Conservation (phyloP, 108 stramenopile genomes). For the Pseudonitzschia pungens region DNA sequence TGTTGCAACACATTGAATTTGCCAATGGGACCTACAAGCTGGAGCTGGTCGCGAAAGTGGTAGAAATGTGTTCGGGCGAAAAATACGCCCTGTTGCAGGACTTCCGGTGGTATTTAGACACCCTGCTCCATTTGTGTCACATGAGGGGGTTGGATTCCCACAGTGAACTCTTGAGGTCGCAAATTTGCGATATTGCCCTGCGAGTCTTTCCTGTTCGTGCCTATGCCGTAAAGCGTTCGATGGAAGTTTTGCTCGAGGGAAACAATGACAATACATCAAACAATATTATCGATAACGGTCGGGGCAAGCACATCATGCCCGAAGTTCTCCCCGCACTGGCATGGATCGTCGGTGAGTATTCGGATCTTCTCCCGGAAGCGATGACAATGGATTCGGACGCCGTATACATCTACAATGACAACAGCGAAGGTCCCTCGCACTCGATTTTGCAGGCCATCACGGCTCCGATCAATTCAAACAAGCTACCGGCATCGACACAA, state of each 20-base stretch:
- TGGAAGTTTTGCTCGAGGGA: slow-evolving; percentile 66
- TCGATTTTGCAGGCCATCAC: slow-evolving; percentile 68
- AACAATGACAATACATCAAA: slow-evolving; percentile 25
- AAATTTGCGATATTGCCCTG: slow-evolving; percentile 93
- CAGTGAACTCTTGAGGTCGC: slow-evolving; percentile 76
- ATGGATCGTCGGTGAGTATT: slow-evolving; percentile 97
- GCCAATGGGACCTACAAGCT: slow-evolving; percentile 89
- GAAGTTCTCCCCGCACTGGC: slow-evolving; percentile 90
- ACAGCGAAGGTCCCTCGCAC: slow-evolving; percentile 64
- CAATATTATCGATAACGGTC: slow-evolving; percentile 34
- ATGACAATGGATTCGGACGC: slow-evolving; percentile 50
- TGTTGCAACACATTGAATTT: slow-evolving; percentile 86
- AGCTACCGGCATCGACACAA: slow-evolving; percentile 60
- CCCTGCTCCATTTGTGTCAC: slow-evolving; percentile 84
- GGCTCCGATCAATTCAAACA: slow-evolving; percentile 50
- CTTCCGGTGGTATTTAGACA: slow-evolving; percentile 94
- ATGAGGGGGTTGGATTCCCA: slow-evolving; percentile 75
- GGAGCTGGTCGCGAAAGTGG: slow-evolving; percentile 92
- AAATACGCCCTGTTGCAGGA: slow-evolving; percentile 91
- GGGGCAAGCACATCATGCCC: slow-evolving; percentile 55
- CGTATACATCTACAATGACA: slow-evolving; percentile 45
- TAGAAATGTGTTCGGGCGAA: slow-evolving; percentile 91
- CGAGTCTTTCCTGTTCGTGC: slow-evolving; percentile 91
- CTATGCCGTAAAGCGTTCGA: slow-evolving; percentile 85
- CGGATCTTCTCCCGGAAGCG: slow-evolving; percentile 67